Percentiles rank a stretch among this genome's conserved stretches.
phyloP scores from a whole-genome alignment of 1,139 yeast species.

The Geotrichum cucujoidarum region DNA sequence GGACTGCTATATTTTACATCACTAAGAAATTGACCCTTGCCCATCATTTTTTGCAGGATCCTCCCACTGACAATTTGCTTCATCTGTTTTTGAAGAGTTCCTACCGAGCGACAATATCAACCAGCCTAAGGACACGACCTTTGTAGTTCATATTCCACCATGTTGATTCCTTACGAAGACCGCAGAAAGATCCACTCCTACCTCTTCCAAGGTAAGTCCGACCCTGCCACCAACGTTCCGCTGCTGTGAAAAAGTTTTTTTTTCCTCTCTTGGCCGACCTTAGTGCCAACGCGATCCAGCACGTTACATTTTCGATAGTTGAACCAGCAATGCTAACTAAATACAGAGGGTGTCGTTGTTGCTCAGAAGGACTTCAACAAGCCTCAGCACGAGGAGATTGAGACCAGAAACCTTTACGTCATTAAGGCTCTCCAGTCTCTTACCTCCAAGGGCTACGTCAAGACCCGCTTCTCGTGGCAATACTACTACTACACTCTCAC shows the following conservation, averaged over 20 bases:
- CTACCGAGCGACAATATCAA: constrained; percentile 15
- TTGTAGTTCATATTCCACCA: constrained; percentile 41
- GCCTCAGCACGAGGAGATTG: constrained; percentile 96
- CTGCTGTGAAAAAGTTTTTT: constrained; percentile 4
- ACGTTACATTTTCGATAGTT: background rate
- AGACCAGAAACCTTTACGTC: constrained; percentile 95
- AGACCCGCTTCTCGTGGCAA: constrained; percentile 99
- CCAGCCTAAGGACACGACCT: constrained; percentile 13
- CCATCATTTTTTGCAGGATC: background rate
- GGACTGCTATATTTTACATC: background rate
- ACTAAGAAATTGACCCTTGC: constrained; percentile 12
- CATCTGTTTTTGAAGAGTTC: constrained; percentile 12
- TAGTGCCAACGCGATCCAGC: background rate
- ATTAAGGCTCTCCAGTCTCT: constrained; percentile 99
- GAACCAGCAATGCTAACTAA: constrained; percentile 4
- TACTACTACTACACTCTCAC: constrained; percentile 99
- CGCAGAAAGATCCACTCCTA: constrained; percentile 98
- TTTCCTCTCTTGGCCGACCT: no score
- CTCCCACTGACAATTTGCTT: constrained; percentile 1
- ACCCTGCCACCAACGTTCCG: background rate
- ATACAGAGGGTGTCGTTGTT: constrained; percentile 92
- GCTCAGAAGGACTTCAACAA: constrained; percentile 99
- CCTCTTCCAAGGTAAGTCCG: constrained; percentile 91
- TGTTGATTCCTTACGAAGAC: constrained; percentile 99
- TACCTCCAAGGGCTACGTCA: constrained; percentile 97